Percentiles rank a stretch among this genome's conserved stretches.
Conservation (phyloP, 805 yeast species). For the Tetrapisispora iriomotensis region DNA sequence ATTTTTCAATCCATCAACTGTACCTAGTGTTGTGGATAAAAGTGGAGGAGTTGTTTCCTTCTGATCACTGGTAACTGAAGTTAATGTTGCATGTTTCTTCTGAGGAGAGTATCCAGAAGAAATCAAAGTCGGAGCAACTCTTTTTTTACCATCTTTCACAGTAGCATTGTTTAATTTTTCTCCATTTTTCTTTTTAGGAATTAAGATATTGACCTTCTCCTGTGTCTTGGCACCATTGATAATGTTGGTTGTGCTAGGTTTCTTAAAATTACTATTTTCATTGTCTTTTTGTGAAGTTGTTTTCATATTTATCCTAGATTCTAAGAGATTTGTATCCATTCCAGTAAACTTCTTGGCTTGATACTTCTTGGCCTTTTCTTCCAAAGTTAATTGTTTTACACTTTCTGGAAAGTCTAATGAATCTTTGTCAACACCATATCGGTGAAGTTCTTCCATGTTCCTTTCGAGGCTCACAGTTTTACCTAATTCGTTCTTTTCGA, state of each 20-base stretch:
- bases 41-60: background rate
- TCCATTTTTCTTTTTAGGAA: slow-evolving; percentile 24
- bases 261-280: background rate
- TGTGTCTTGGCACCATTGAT: background rate
- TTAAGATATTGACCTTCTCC: slow-evolving; percentile 15
- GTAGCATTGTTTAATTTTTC: slow-evolving; percentile 38
- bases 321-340: slow-evolving; percentile 4
- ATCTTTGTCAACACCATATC: slow-evolving; percentile 85
- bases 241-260: background rate
- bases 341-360: slow-evolving; percentile 12
- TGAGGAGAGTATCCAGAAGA: slow-evolving; percentile 33
- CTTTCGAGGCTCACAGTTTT: slow-evolving; percentile 50
- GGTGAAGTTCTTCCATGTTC: slow-evolving; percentile 58
- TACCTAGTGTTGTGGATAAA: background rate
- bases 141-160: slow-evolving; percentile 65
- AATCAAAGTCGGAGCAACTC: slow-evolving; percentile 62
- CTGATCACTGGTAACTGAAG: background rate
- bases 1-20: slow-evolving; percentile 5
- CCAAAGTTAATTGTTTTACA: slow-evolving; percentile 63
- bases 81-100: slow-evolving; percentile 1
- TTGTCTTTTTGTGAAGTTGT: background rate
- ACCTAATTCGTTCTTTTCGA: slow-evolving; percentile 59
- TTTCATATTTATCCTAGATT: slow-evolving; percentile 5
- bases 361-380: slow-evolving; percentile 44
- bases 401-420: slow-evolving; percentile 81